Percentiles rank a stretch among this genome's conserved stretches.
These are phyloP conservation scores for Chaetomidium leptoderma DNA, from an alignment of 495 filamentous ascomycete species.

Conservation along the genomic window DNA sequence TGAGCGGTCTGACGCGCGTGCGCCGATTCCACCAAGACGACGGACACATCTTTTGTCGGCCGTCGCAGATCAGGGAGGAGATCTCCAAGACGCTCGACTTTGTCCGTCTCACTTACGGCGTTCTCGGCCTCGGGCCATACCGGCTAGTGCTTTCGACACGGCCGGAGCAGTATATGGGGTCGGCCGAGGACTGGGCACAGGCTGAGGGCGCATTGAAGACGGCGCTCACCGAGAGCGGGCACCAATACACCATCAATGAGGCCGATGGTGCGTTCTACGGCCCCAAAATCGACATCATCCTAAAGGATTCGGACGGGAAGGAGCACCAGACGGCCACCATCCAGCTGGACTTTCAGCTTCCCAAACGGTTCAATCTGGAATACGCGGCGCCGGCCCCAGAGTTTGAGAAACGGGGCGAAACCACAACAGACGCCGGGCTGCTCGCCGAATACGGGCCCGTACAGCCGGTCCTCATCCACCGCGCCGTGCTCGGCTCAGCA, in stretches of 20 bases:
- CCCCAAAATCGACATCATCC: conserved; percentile 88
- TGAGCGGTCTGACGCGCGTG: conserved; percentile 83
- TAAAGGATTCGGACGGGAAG: conserved; percentile 78
- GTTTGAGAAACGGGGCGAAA: conserved; percentile 53
- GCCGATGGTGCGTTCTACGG: conserved; percentile 94
- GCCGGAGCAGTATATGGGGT: conserved; percentile 77
- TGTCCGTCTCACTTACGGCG: conserved; percentile 70
- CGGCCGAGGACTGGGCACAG: conserved; percentile 71
- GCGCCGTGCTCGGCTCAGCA: conserved; percentile 80
- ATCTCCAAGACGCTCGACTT: conserved; percentile 77
- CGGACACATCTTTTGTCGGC: conserved; percentile 90
- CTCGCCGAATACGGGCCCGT: conserved; percentile 51
- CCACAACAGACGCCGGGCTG: conserved; percentile 39
- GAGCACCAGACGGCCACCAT: conserved; percentile 90
- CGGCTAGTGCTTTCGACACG: conserved; percentile 77
- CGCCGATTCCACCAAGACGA: conserved; percentile 96
- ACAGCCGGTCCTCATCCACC: conserved; percentile 79
- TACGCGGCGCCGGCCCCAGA: conserved; percentile 76
- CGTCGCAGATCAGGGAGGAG: conserved; percentile 74
- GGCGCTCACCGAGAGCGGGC: conserved; percentile 62
- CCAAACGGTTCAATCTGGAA: conserved; percentile 71
- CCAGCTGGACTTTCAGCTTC: conserved; percentile 91
- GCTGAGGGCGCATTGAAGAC: conserved; percentile 70
- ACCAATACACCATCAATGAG: conserved; percentile 65
- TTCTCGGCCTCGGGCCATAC: conserved; percentile 69